phyloP scores from a whole-genome alignment of 2,329 filamentous ascomycete species.

The Aspergillus aculeatinus region DNA sequence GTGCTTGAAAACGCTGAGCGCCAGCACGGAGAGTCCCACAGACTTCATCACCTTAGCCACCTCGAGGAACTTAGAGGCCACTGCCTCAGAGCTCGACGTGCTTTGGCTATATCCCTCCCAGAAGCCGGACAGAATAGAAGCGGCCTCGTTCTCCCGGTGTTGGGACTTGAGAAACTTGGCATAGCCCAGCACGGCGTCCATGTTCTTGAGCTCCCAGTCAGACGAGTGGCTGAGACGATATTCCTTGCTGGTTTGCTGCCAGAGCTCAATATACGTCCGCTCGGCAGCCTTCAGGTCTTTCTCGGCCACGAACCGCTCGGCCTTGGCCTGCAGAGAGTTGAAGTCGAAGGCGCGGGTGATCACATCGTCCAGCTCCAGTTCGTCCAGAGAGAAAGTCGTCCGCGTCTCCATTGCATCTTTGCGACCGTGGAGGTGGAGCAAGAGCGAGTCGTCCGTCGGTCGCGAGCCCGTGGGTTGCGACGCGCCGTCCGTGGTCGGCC shows the following conservation, averaged over 20 bases:
- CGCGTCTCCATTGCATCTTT: conserved; percentile 17
- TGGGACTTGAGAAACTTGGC: conserved; percentile 48
- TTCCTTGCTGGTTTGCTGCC: conserved; percentile 49
- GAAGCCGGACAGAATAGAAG: conserved; percentile 46
- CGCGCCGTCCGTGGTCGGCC: conserved; percentile 15
- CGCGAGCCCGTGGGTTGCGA: conserved; percentile 19
- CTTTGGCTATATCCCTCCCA: conserved; percentile 52
- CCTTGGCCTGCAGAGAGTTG: conserved; percentile 36
- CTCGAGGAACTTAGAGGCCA: conserved; percentile 36
- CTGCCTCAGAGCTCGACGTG: conserved; percentile 40
- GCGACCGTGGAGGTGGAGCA: conserved; percentile 31
- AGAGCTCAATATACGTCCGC: conserved; percentile 50
- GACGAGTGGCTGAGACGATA: conserved; percentile 43
- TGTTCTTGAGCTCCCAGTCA: conserved; percentile 50
- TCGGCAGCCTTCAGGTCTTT: conserved; percentile 42
- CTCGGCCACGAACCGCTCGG: conserved; percentile 37
- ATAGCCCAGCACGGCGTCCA: conserved; percentile 47
- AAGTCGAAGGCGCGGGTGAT: conserved; percentile 28
- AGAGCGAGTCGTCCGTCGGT: conserved; percentile 26
- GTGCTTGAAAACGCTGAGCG: conserved; percentile 50
- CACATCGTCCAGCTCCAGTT: conserved; percentile 42
- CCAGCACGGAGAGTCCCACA: conserved; percentile 44
- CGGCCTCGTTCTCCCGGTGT: conserved; percentile 46
- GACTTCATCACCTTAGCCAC: conserved; percentile 48
- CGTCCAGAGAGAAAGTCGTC: conserved; percentile 33